Conservation (phyloP, 306 rosid species). For the Pachyrhizus erosus region DNA sequence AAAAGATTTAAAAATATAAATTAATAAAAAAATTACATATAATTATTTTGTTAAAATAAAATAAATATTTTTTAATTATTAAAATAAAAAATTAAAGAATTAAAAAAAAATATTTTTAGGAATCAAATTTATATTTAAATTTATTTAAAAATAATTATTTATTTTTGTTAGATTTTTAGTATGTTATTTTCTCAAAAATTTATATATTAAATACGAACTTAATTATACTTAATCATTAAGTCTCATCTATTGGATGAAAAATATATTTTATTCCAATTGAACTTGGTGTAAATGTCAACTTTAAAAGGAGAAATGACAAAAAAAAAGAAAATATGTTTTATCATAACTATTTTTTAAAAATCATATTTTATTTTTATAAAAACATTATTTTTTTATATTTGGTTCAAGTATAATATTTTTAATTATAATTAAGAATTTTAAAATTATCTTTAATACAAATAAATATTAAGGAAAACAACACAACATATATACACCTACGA, state of each 20-base stretch:
- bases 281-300: not conserved
- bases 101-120: too few relatives aligned
- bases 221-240: not conserved
- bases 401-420: not conserved
- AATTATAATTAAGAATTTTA: not conserved
- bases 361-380: too few relatives aligned
- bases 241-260: not conserved
- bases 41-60: too few relatives aligned
- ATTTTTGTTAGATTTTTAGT: not conserved
- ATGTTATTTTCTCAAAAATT: not conserved
- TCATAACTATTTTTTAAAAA: not conserved
- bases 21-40: too few relatives aligned
- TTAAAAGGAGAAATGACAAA: not conserved
- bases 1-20: too few relatives aligned
- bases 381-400: not conserved
- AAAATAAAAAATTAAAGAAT: too few relatives aligned
- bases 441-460: not conserved
- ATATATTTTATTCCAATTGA: not conserved
- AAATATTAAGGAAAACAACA: not conserved
- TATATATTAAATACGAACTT: not conserved
- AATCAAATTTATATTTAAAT: too few relatives aligned
- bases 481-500: not conserved
- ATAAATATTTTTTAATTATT: too few relatives aligned
- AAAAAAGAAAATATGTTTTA: not conserved
- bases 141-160: too few relatives aligned